Base-by-base conservation (phyloP, 2,329 filamentous ascomycete species). In the Coniochaeta sp. region DNA sequence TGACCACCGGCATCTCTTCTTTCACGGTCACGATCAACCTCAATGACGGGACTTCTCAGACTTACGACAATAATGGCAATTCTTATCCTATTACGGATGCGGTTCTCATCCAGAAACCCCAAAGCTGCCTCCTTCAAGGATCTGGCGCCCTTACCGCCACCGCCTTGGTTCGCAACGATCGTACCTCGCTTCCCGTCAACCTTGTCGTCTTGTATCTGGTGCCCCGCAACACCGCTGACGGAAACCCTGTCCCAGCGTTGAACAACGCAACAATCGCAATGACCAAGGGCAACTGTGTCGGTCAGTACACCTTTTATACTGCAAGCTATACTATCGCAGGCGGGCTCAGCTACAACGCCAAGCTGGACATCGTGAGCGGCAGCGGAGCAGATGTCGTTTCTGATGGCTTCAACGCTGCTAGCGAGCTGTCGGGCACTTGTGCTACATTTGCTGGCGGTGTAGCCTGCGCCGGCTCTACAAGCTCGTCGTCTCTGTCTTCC, bases 1-100 rank as follows among this genome's bases (percentile, higher is more conserved):
- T 84, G 64, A 72, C 82, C 61, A 75, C 81, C 60, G 78, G 88
- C 64, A 83, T 90, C 72, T 80, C 87, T 44, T 79, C 87, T 64
- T 83, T 89, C 74, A 77, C 76, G 63, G 68, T 86, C 67, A 71
- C 81, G 1, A 67, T 87, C 58, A 80, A 77, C 60, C 72, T 76
- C 59, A 74, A 72, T 3, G 76, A 78, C 62, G 83, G 82, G 7
- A 73, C 74, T 17, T 77, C 71, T 24, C 70, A 77, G 60, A 67
- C 68, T 0, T 80, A 78, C 64, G 78, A 85, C 66, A 87, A 87
- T 69, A 86, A 86, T 64, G 83, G 83, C 7, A 74, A 77, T 40
- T 74, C 74, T 1, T 87, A 84, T 61, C 78, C 77, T 2, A 66
- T 87, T 3, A 76, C 81, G 56, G 84, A 87, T 66, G 78, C 72